These are phyloP conservation scores for Porcisia deanei DNA, from an alignment of 208 protist genomes.

Conservation along the genomic window DNA sequence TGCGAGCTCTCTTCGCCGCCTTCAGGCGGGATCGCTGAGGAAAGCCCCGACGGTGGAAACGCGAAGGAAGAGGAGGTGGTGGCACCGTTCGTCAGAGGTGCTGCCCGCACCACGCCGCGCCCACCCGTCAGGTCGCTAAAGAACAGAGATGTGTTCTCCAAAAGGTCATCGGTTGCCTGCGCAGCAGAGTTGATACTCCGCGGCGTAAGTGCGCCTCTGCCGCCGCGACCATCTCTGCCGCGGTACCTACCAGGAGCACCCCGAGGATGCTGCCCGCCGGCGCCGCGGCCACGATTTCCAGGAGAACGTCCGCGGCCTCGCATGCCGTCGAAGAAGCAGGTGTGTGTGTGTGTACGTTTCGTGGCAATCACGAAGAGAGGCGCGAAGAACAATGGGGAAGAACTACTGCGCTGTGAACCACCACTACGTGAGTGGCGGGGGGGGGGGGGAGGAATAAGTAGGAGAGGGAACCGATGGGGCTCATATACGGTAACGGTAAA, in stretches of 20 bases:
- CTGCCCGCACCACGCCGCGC: slow-evolving; percentile 3
- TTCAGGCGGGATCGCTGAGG: slow-evolving; percentile 18
- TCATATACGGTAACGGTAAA: background rate
- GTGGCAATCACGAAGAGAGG: background rate
- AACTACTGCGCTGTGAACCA: background rate
- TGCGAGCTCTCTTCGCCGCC: background rate
- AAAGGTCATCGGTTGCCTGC: slow-evolving; percentile 28
- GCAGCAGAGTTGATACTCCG: slow-evolving; percentile 2
- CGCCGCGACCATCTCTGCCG: background rate
- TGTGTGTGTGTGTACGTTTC: background rate
- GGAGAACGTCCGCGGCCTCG: slow-evolving; percentile 24
- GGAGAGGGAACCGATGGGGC: too few relatives aligned
- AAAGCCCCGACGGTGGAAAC: background rate
- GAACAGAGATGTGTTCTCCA: slow-evolving; percentile 49
- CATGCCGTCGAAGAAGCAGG: slow-evolving; percentile 18
- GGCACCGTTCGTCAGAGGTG: background rate
- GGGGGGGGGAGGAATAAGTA: background rate
- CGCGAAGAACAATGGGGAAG: background rate
- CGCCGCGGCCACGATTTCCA: slow-evolving; percentile 9
- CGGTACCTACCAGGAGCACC: background rate
- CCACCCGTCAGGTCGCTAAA: slow-evolving; percentile 68
- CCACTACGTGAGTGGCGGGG: background rate
- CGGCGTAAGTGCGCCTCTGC: background rate
- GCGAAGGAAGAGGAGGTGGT: background rate
- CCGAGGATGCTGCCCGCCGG: background rate